Evolutionary conservation across 2,329 filamentous ascomycete genomes (phyloP).

Genomic region (Pseudocercospora fuligena): DNA sequence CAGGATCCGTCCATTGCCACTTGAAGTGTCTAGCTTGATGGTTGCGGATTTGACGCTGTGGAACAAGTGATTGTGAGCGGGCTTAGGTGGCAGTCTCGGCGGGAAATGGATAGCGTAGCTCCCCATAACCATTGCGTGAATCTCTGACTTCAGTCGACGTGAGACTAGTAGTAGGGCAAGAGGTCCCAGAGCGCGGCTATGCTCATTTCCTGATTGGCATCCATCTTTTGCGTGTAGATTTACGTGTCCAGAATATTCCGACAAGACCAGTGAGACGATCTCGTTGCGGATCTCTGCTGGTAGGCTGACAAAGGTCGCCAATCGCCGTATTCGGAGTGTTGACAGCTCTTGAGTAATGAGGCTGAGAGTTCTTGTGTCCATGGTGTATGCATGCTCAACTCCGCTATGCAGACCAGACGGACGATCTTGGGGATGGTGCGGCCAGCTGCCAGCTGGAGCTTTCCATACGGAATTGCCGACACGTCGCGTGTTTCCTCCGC

Average conservation of each 20-base stretch:
- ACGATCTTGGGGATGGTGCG: neutral
- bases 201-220: neutral
- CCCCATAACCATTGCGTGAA: neutral
- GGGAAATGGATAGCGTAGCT: neutral
- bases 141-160: neutral
- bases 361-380: neutral
- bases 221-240: neutral
- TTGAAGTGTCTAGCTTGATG: neutral
- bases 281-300: constrained; percentile 6
- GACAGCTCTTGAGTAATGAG: neutral
- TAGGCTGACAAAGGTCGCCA: neutral
- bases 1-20: neutral
- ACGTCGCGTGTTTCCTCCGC: neutral
- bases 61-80: neutral
- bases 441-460: neutral
- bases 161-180: neutral
- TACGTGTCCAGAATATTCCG: neutral
- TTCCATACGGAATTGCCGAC: neutral
- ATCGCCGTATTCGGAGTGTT: neutral
- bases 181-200: neutral
- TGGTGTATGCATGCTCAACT: neutral
- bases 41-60: neutral
- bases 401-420: too few relatives aligned
- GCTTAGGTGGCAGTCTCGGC: neutral
- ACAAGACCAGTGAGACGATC: neutral